Percentiles rank a stretch among this genome's conserved stretches.
These are phyloP conservation scores for Leptomonas seymouri DNA, from an alignment of 208 protist species.

Conservation along the genomic window DNA sequence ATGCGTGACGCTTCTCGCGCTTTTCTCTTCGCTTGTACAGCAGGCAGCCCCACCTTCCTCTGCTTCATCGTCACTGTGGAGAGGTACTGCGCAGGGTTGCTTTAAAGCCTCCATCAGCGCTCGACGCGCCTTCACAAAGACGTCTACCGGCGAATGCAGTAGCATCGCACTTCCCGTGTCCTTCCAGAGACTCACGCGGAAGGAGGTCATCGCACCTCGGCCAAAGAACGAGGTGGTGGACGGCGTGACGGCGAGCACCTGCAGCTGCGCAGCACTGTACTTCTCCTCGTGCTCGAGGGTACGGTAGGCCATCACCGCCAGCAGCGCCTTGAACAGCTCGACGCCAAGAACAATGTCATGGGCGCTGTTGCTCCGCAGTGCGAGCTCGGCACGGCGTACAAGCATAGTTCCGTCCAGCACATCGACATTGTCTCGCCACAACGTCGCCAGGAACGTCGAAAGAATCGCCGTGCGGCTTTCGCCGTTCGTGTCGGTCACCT, in stretches of 20 bases:
- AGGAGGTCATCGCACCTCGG: conserved; percentile 69
- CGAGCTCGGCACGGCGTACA: conserved; percentile 59
- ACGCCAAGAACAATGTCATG: conserved; percentile 53
- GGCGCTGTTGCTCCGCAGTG: conserved; percentile 52
- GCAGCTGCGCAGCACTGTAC: conserved; percentile 55
- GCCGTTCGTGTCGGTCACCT: conserved; percentile 28
- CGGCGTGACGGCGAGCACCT: conserved; percentile 42
- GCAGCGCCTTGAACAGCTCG: conserved; percentile 65
- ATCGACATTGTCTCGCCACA: conserved; percentile 56
- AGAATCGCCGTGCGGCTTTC: conserved; percentile 54
- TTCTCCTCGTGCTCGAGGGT: conserved; percentile 75
- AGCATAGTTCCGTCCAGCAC: conserved; percentile 45
- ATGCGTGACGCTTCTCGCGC: conserved; percentile 11
- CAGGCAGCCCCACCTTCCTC: background rate
- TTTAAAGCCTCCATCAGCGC: conserved; percentile 31
- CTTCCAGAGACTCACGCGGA: conserved; percentile 59
- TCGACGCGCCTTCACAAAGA: conserved; percentile 16
- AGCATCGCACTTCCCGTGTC: conserved; percentile 31
- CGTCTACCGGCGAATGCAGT: conserved; percentile 35
- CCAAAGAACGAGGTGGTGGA: conserved; percentile 58
- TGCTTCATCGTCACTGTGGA: conserved; percentile 6
- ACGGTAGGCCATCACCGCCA: conserved; percentile 51
- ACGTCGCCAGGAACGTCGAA: conserved; percentile 53
- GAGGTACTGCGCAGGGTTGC: conserved; percentile 17
- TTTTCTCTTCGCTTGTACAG: conserved; percentile 19